A percentile compares a stretch with the other conserved stretches of the same genome.
Conservation (phyloP, 2,329 filamentous ascomycete species). For the Penicillium sp. region DNA sequence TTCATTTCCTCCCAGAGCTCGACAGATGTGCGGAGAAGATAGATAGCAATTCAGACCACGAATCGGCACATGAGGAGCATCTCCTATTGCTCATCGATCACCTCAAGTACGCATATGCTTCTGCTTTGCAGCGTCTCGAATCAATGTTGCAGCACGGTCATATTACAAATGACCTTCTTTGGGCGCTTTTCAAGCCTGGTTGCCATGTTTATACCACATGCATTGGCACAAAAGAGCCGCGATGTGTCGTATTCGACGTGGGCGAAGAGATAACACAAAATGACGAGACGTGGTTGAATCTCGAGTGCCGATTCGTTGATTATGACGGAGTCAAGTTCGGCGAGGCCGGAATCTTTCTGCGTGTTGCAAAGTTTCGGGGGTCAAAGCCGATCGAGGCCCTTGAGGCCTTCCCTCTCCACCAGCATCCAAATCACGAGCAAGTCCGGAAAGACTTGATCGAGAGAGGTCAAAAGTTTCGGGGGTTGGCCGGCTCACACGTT, state of each 20-base stretch:
- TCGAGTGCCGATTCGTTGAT: conserved; percentile 30
- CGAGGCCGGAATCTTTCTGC: conserved; percentile 23
- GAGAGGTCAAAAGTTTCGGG: conserved; percentile 29
- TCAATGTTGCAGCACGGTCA: conserved; percentile 27
- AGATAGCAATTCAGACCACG: conserved; percentile 5
- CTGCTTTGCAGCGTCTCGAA: conserved; percentile 22
- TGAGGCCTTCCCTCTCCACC: conserved; percentile 30
- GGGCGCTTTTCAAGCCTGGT: conserved; percentile 37
- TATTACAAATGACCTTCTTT: conserved; percentile 39
- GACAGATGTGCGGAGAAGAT: conserved; percentile 12
- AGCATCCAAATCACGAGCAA: conserved; percentile 23
- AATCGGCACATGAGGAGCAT: conserved; percentile 10
- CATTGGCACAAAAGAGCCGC: conserved; percentile 22
- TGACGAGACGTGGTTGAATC: conserved; percentile 22
- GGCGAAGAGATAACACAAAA: conserved; percentile 21
- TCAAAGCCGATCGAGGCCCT: conserved; percentile 30
- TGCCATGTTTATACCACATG: conserved; percentile 27
- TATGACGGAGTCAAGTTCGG: conserved; percentile 29
- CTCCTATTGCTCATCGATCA: conserved; percentile 27
- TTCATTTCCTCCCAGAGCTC: conserved; percentile 23
- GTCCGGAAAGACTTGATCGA: conserved; percentile 24
- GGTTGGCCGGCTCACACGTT: conserved; percentile 26
- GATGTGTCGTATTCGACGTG: conserved; percentile 21
- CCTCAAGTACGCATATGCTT: conserved; percentile 25
- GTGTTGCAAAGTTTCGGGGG: conserved; percentile 26